Conservation (phyloP, 2,329 filamentous ascomycete species). For the Tolypocladium sp. region DNA sequence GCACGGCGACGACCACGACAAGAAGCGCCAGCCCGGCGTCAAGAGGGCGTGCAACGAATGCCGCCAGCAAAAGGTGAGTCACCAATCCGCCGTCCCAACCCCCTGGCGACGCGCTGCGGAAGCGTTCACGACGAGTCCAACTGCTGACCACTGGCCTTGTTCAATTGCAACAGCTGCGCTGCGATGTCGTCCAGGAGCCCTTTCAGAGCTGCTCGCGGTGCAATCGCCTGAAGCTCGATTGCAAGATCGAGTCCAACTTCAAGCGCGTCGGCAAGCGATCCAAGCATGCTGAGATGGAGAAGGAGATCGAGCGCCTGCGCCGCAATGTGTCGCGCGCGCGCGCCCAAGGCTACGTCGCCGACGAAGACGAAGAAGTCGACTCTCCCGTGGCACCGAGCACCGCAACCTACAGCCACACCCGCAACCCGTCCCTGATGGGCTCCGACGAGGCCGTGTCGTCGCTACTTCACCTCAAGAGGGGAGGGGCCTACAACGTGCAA, state of each 20-base stretch:
- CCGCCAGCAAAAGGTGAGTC: conserved; percentile 70
- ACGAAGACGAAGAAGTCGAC: conserved; percentile 48
- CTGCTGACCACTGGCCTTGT: background rate
- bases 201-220: conserved; percentile 72
- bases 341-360: conserved; percentile 45
- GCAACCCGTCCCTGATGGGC: conserved; percentile 56
- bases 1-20: conserved; percentile 41
- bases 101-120: background rate
- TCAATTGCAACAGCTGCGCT: conserved; percentile 54
- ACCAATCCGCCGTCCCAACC: conserved; percentile 11
- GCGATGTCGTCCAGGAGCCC: conserved; percentile 74
- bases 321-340: conserved; percentile 52
- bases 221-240: conserved; percentile 69
- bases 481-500: conserved; percentile 50
- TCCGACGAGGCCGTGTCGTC: conserved; percentile 62
- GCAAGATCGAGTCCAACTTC: conserved; percentile 83
- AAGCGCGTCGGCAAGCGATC: conserved; percentile 76
- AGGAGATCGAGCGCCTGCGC: conserved; percentile 63
- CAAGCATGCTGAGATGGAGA: conserved; percentile 80
- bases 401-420: conserved; percentile 48
- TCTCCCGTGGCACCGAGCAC: conserved; percentile 45
- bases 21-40: conserved; percentile 57
- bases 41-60: conserved; percentile 82
- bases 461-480: conserved; percentile 55
- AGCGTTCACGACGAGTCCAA: background rate